Evolutionary conservation across 371 early-diverging fungal species (phyloP).

Genomic region (Massospora cicadina): DNA sequence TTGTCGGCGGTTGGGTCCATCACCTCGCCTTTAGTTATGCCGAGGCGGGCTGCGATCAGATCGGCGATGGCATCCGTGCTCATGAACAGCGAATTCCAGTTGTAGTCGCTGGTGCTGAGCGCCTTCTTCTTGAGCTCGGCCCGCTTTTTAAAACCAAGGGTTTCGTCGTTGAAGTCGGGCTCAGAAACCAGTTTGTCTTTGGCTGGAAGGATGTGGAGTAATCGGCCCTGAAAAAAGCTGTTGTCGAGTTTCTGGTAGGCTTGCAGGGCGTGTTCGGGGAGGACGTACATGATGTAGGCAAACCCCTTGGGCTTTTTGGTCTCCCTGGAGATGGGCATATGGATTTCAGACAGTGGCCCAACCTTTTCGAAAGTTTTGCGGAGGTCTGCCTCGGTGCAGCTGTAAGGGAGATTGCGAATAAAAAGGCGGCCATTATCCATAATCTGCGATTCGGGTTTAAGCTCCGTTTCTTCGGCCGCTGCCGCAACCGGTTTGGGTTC

Average conservation of each 20-base stretch:
- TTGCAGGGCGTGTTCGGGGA: conserved; percentile 85
- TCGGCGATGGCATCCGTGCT: conserved; percentile 85
- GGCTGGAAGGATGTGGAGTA: conserved; percentile 69
- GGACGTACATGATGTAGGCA: conserved; percentile 67
- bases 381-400: conserved; percentile 74
- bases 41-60: conserved; percentile 78
- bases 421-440: conserved; percentile 86
- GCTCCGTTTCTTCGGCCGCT: conserved; percentile 19
- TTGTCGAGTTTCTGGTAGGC: conserved; percentile 66
- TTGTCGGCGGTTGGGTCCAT: conserved; percentile 70
- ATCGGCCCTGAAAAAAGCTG: conserved; percentile 75
- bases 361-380: conserved; percentile 52
- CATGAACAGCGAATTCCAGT: conserved; percentile 93
- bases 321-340: conserved; percentile 79
- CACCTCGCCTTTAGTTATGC: conserved; percentile 71
- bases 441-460: conserved; percentile 41
- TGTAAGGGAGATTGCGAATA: conserved; percentile 79
- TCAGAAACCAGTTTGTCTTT: conserved; percentile 62
- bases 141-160: conserved; percentile 53
- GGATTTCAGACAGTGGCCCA: conserved; percentile 82
- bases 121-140: conserved; percentile 60
- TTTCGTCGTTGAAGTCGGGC: conserved; percentile 37
- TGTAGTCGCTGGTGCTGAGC: conserved; percentile 59
- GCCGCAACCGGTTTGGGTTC: conserved; percentile 14
- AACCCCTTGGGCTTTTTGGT: conserved; percentile 87